These are phyloP conservation scores for Cutaneotrichosporon daszewskae DNA, from an alignment of 1,284 basidiomycete genomes.

Conservation along the genomic window DNA sequence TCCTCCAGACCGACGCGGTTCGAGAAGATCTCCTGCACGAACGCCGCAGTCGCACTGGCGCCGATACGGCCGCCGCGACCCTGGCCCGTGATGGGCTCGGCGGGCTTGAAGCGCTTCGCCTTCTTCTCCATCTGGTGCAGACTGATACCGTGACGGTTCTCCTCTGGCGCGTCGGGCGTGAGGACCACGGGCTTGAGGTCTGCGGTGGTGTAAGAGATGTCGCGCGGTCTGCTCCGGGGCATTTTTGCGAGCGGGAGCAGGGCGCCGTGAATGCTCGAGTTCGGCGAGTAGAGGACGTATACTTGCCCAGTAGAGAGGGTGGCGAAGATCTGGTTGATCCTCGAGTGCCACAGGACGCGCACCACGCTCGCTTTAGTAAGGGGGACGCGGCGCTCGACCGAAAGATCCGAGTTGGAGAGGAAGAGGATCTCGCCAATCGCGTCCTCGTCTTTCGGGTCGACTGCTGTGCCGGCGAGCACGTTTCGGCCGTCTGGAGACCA, in stretches of 20 bases:
- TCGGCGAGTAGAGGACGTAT: slow-evolving; percentile 82
- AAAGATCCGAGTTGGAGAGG: slow-evolving; percentile 62
- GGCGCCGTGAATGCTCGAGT: slow-evolving; percentile 81
- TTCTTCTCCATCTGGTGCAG: slow-evolving; percentile 64
- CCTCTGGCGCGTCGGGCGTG: slow-evolving; percentile 80
- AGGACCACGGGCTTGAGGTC: slow-evolving; percentile 68
- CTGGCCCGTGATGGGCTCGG: slow-evolving; percentile 83
- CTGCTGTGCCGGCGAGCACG: slow-evolving; percentile 67
- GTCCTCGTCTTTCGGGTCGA: slow-evolving; percentile 57
- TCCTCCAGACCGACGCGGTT: slow-evolving; percentile 59
- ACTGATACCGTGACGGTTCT: slow-evolving; percentile 77
- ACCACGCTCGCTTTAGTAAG: slow-evolving; percentile 68
- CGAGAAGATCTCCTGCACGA: slow-evolving; percentile 81
- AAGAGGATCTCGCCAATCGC: slow-evolving; percentile 63
- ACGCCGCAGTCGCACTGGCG: slow-evolving; percentile 87
- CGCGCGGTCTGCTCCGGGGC: slow-evolving; percentile 62
- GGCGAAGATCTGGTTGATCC: slow-evolving; percentile 91
- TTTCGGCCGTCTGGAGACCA: slow-evolving; percentile 88
- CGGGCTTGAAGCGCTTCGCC: slow-evolving; percentile 84
- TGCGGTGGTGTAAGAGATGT: slow-evolving; percentile 75
- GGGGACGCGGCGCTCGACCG: slow-evolving; percentile 57
- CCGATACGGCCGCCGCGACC: slow-evolving; percentile 91
- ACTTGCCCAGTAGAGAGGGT: slow-evolving; percentile 83
- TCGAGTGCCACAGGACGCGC: slow-evolving; percentile 87
- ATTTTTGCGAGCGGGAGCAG: slow-evolving; percentile 67